Base-by-base conservation (phyloP, 768 basidiomycete species). In the Lactarius akahatsu region DNA sequence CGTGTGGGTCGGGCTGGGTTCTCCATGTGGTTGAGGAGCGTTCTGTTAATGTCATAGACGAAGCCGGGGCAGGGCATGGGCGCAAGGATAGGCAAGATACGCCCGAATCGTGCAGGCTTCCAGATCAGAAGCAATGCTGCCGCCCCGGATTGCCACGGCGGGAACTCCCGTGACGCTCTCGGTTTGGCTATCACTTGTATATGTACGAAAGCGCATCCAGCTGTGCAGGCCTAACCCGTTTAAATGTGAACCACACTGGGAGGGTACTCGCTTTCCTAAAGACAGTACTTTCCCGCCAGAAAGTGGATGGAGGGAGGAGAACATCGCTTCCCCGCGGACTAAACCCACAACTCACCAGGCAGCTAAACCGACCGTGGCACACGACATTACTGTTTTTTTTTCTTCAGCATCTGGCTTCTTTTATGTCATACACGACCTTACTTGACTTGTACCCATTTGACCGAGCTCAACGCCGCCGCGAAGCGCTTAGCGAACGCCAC, bases 401-500 rank as follows among this genome's bases (percentile, higher is more conserved):
- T 13, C 13, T 13, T 38, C 36, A 11, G 2, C 11, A 36, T 36
- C 36, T 38, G 36, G 36, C 36, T 38, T 38, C 36, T 38, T 38
- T 13, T 38, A 38, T 38, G 36, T 38, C 36, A 38, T 13, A 38
- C 36, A 38, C 36, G 36, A 38, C 36, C 16, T 56, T 30, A 32
- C 54, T 56, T 26, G 20, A 54, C 26, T 54, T 54, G 52, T 26
- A 56, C 54, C 18, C 30, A 23, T 18, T 56, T 56, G 55, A 56
- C 55, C 55, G 30, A 56, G 30, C 32, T 34, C 55, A 56, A 56
- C 30, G 18, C 55, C 55, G 30, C 30, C 55, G 30, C 30, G 55
- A 56, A 56, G 55, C 55, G 55, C 55, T 34, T 56, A 34, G 18
- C 30, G 30, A 34, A 34, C 55, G 55, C 55, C 55, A 56, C 55